Percentiles rank a stretch among this genome's conserved stretches.
phyloP scores from a whole-genome alignment of 2,329 filamentous ascomycete species.

The Tricladium varicosporioides region DNA sequence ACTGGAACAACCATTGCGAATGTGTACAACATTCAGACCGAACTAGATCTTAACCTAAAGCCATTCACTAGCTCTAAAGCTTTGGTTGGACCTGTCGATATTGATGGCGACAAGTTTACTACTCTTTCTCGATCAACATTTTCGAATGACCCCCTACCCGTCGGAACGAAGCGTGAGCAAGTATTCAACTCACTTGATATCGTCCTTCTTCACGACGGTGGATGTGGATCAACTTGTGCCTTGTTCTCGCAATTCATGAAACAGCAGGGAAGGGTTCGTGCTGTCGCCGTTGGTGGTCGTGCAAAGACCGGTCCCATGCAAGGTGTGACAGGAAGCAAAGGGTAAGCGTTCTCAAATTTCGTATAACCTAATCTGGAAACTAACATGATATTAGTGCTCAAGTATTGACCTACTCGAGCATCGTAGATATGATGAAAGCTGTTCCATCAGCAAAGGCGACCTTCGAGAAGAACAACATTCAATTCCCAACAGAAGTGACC shows the following conservation, averaged over 20 bases:
- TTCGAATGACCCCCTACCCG: conserved; percentile 2
- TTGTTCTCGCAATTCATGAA: conserved; percentile 54
- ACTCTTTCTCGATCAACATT: conserved; percentile 1
- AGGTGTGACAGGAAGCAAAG: conserved; percentile 54
- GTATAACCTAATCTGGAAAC: not conserved
- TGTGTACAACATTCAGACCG: not conserved
- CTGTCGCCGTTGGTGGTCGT: conserved; percentile 50
- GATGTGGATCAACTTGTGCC: conserved; percentile 57
- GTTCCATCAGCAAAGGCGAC: not conserved
- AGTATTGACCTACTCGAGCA: conserved; percentile 18
- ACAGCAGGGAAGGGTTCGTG: conserved; percentile 53
- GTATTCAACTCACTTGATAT: conserved; percentile 40
- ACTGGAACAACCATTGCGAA: not conserved
- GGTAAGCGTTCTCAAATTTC: conserved; percentile 34
- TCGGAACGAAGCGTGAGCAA: conserved; percentile 8
- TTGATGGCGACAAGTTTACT: conserved; percentile 18
- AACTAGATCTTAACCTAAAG: conserved; percentile 2
- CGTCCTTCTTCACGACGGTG: conserved; percentile 50
- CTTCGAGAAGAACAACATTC: not conserved
- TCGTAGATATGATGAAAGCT: too few species aligned
- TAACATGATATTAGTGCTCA: conserved; percentile 32
- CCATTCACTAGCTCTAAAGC: conserved; percentile 8
- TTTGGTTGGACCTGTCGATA: conserved; percentile 12
- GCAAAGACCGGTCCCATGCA: conserved; percentile 48
- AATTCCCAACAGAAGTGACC: not conserved